Base-by-base conservation (phyloP, 306 rosid genomes). In the Bauhinia variegata region DNA sequence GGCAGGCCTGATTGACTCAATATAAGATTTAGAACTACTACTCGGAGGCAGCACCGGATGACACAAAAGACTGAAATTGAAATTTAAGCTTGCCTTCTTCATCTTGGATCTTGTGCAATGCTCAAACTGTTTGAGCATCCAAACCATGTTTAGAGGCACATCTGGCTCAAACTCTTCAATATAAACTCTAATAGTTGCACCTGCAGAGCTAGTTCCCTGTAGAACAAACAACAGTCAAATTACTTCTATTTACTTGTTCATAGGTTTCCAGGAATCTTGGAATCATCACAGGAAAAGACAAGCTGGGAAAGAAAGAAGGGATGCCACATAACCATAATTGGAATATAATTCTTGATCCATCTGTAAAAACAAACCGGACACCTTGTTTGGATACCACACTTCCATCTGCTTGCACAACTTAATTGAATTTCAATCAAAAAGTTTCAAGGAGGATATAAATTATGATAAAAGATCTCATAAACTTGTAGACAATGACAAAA, bases 161-260 rank as follows among this genome's bases (percentile, higher is more conserved):
- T 91, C 89, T 2, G 86, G 81, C 80, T 95, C 97, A 33, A 85
- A 95, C 74, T 95, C 96, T 65, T 95, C 99, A 15, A 91, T 88
- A 76, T 95, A 95, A 49, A 90, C 85, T 85, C 97, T 76, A 57
- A 91, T 76, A 14, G 99, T 95, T 51, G 99, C 99, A 41, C 99
- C 99, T 2, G 99, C 96, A 50, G 97, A 95, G 72, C 99, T 97
- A 0, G 99, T 95, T 54, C 96, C 99, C 99, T 95, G 84, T 68
- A 65, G 57, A 54, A 47, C 1, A 63, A 68, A n/a, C n/a, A 71
- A 48, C 9, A 71, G 6, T 0, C 64, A 14, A 46, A 73, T 77
- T 30, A 71, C 16, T 30, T 15, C 11, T 14, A 31, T 47, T 51
- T 38, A 57, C 60, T 36, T 54, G 61, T 36, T 46, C 60, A 23